Base-by-base conservation (phyloP, 345 rosid genomes). In the Camelina hispida region DNA sequence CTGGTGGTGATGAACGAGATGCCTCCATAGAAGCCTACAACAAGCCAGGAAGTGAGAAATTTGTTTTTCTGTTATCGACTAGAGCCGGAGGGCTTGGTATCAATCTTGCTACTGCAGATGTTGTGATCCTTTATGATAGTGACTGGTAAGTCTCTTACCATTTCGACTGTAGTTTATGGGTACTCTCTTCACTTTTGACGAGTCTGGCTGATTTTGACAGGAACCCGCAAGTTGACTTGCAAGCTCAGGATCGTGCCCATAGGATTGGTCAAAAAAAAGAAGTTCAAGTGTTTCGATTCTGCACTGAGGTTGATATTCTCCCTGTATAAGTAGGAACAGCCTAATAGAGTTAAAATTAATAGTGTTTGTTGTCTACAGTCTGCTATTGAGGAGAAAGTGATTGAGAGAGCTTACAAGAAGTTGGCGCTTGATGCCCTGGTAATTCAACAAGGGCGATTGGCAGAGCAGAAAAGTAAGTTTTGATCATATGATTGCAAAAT, bases 31-130 rank as follows among this genome's bases (percentile, higher is more conserved):
- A 96, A 42, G 86, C 91, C 76, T 96, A 85, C 66, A 96, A 96
- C 79, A 88, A 75, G 85, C 98, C 99, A 63, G 99, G 97, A 77
- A 93, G 99, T 77, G 99, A 96, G 85, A 96, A 93, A 69, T 96
- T 96, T 87, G 96, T 88, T 69, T 93, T 96, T 84, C 79, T 96
- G 86, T 77, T 96, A 80, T 96, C 99, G 34, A 96, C 99, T 59
- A 93, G 99, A 84, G 99, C 98, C 43, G 99, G 99, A 75, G 99
- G 99, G 71, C 98, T 93, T 78, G 98, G 99, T 68, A 96, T 96
- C 75, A 96, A 96, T 86, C 98, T 96, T 78, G 98, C 98, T 66
- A 96, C 99, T 44, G 99, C 99, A 53, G 98, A 96, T 88, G 98
- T 96, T 75, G 99, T 96, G 62, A 96, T 96, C 76, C 96, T 96